Percentiles rank a stretch among this genome's conserved stretches.
These are phyloP conservation scores for Hevea brasiliensis DNA, from an alignment of 345 rosid species.

Conservation along the genomic window DNA sequence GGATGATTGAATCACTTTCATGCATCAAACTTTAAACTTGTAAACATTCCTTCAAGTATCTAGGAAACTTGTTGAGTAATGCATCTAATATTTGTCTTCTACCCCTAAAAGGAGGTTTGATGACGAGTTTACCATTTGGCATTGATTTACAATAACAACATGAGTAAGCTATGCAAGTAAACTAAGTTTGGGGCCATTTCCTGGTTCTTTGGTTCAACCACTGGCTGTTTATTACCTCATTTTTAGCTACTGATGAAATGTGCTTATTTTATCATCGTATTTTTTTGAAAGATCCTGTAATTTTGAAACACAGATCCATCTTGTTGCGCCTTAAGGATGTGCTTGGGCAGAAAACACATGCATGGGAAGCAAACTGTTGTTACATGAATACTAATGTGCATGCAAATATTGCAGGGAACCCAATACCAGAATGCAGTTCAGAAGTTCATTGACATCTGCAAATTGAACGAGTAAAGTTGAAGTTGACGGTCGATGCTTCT, in stretches of 20 bases:
- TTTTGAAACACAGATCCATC: not conserved
- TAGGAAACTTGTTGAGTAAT: not conserved
- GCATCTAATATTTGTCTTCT: not conserved
- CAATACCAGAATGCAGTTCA: slow-evolving; percentile 90
- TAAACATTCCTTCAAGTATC: not conserved
- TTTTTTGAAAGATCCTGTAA: too few relatives aligned
- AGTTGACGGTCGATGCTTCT: not conserved
- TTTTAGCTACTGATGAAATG: not conserved
- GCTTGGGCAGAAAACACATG: not conserved
- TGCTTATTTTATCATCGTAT: too few relatives aligned
- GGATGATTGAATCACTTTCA: not conserved
- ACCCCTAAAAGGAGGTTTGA: not conserved
- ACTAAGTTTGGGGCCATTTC: too few relatives aligned
- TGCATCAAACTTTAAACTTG: not conserved
- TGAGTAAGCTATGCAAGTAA: not conserved
- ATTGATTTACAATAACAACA: not conserved
- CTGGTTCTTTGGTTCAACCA: too few relatives aligned
- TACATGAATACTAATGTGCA: slow-evolving; percentile 2
- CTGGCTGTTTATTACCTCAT: too few relatives aligned
- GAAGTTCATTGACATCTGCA: slow-evolving; percentile 78
- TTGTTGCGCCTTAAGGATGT: not conserved
- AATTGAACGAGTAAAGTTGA: slow-evolving; percentile 52
- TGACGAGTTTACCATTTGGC: not conserved
- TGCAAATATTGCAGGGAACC: slow-evolving; percentile 59
- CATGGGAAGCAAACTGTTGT: not conserved